phyloP scores from a whole-genome alignment of 306 rosid species.

The Lupinus albus region DNA sequence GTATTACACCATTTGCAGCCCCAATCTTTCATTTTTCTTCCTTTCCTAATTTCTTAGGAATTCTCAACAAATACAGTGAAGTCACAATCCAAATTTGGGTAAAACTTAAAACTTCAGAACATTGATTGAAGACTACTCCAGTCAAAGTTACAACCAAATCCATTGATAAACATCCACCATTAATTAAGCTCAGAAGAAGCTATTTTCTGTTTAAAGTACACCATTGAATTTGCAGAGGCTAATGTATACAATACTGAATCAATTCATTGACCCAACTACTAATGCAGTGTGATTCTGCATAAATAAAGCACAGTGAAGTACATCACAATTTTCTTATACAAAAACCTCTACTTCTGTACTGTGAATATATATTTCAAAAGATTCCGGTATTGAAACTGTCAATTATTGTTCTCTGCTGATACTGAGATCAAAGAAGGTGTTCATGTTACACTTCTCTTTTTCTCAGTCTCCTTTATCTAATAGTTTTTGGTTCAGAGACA shows the following conservation, averaged over 20 bases:
- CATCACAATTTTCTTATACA: background rate
- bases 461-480: conserved; percentile 59
- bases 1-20: too few species aligned
- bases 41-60: too few species aligned
- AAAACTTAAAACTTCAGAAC: too few species aligned
- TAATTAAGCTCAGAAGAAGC: conserved; percentile 21
- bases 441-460: conserved; percentile 40
- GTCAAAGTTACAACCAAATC: conserved; percentile 11
- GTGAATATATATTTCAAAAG: conserved; percentile 16
- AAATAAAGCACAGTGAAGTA: background rate
- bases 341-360: conserved; percentile 19
- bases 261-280: conserved; percentile 10
- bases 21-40: too few species aligned
- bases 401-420: conserved; percentile 27
- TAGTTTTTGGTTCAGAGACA: conserved; percentile 49
- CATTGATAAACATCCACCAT: conserved; percentile 18
- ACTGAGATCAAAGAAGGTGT: conserved; percentile 24
- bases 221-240: conserved; percentile 6
- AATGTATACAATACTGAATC: background rate
- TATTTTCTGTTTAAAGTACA: conserved; percentile 6
- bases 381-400: background rate
- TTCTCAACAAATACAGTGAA: too few species aligned
- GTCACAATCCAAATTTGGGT: too few species aligned
- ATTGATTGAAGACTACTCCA: too few species aligned
- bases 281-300: conserved; percentile 18